phyloP scores from a whole-genome alignment of 1,284 basidiomycete species.

The Ceratobasidium papillatum region DNA sequence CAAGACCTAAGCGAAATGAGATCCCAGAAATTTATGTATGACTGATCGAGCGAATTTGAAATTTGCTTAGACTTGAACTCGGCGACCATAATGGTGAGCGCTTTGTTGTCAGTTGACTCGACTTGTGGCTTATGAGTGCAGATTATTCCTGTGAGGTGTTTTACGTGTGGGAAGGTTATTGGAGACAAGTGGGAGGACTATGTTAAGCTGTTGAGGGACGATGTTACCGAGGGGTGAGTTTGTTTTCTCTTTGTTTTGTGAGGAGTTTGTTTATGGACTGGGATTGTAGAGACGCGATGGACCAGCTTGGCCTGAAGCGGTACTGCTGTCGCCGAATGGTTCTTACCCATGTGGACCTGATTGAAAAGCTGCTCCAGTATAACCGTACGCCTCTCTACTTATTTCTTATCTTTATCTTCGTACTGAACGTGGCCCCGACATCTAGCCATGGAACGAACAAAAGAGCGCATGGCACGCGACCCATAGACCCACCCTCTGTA shows the following conservation, averaged over 20 bases:
- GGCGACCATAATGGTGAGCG: slow-evolving; percentile 36
- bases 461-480: slow-evolving; percentile 40
- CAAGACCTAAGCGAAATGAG: background rate
- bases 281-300: slow-evolving; percentile 82
- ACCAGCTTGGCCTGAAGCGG: slow-evolving; percentile 88
- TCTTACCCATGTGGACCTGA: slow-evolving; percentile 95
- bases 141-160: slow-evolving; percentile 89
- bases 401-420: background rate
- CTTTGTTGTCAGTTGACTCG: background rate
- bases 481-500: slow-evolving; percentile 13
- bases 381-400: slow-evolving; percentile 74
- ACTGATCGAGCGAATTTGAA: slow-evolving; percentile 29
- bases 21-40: slow-evolving; percentile 17
- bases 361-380: slow-evolving; percentile 95
- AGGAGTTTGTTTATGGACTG: background rate
- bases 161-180: slow-evolving; percentile 93
- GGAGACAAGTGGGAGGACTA: slow-evolving; percentile 93
- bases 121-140: slow-evolving; percentile 49
- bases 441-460: slow-evolving; percentile 40
- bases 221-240: slow-evolving; percentile 84
- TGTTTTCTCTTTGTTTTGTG: background rate
- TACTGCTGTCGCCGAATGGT: slow-evolving; percentile 99
- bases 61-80: slow-evolving; percentile 18
- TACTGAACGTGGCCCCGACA: background rate
- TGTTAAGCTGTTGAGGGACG: slow-evolving; percentile 78